Evolutionary conservation across 768 basidiomycete genomes (phyloP).

Genomic region (Ramaria sp.): DNA sequence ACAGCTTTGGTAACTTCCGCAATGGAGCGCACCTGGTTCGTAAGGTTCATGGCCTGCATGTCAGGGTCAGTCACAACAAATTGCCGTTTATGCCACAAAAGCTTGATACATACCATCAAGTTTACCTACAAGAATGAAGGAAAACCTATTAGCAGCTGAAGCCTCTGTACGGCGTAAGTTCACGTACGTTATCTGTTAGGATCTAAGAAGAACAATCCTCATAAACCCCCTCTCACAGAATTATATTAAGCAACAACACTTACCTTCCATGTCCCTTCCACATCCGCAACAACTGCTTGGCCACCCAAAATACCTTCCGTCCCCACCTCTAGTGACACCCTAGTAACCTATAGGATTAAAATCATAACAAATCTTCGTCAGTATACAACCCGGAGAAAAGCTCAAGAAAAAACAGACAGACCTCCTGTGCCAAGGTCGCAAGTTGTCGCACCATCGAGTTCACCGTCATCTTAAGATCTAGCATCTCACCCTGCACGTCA

Average conservation of each 20-base stretch:
- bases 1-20: constrained; percentile 94
- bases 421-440: constrained; percentile 59
- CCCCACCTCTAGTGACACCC: constrained; percentile 87
- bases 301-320: constrained; percentile 91
- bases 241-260: constrained; percentile 6
- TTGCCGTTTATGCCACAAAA: background rate
- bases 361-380: constrained; percentile 10
- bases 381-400: background rate
- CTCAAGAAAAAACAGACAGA: background rate
- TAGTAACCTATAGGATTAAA: constrained; percentile 43
- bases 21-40: constrained; percentile 85
- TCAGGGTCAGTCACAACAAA: background rate
- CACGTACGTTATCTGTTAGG: constrained; percentile 72
- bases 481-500: constrained; percentile 91
- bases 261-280: constrained; percentile 92
- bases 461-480: constrained; percentile 71
- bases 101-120: constrained; percentile 10
- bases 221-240: too few species aligned
- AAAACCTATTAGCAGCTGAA: too few species aligned
- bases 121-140: constrained; percentile 1
- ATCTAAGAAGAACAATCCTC: constrained; percentile 21
- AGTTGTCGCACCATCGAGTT: constrained; percentile 71
- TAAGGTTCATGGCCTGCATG: constrained; percentile 67
- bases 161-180: too few species aligned
- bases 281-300: constrained; percentile 84